Percentiles rank a stretch among this genome's conserved stretches.
phyloP scores from a whole-genome alignment of 768 basidiomycete genomes.

The Russula foetens region DNA sequence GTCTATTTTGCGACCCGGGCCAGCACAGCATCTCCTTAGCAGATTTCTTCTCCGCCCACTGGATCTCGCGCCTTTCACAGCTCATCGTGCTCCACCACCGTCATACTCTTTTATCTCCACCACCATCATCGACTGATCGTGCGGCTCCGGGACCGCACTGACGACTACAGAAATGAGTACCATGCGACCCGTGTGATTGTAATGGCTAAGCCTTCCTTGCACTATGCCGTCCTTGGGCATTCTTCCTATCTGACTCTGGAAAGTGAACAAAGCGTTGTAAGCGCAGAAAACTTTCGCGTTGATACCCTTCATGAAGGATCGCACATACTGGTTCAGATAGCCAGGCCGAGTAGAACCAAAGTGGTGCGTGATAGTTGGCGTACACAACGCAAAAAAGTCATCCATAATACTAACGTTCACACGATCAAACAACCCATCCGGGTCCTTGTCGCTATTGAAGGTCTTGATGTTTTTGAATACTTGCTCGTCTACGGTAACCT shows the following conservation, averaged over 20 bases:
- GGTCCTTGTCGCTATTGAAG: too few relatives aligned
- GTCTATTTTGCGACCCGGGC: too few relatives aligned
- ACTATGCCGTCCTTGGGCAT: constrained; percentile 60
- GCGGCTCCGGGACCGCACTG: constrained; percentile 90
- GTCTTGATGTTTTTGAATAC: too few relatives aligned
- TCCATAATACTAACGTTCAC: constrained; percentile 58
- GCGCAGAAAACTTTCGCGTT: constrained; percentile 99
- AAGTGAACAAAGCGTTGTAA: constrained; percentile 95
- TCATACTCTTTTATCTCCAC: constrained; percentile 81
- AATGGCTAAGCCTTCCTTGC: constrained; percentile 97
- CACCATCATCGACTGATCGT: constrained; percentile 90
- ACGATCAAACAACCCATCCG: constrained; percentile 90
- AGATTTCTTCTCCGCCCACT: constrained; percentile 89
- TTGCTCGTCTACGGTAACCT: constrained; percentile 78
- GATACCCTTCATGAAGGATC: constrained; percentile 91
- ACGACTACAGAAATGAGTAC: constrained; percentile 99
- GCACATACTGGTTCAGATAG: constrained; percentile 84
- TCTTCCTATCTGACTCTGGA: constrained; percentile 78
- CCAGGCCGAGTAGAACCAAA: constrained; percentile 47
- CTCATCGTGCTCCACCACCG: constrained; percentile 74
- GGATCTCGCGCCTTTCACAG: constrained; percentile 70
- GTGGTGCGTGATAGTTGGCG: background rate
- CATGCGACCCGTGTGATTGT: constrained; percentile 93
- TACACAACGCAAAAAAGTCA: background rate
- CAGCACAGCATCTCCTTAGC: constrained; percentile 85